These are phyloP conservation scores for Xylariales sp. DNA, from an alignment of 2,329 filamentous ascomycete species.

Conservation along the genomic window DNA sequence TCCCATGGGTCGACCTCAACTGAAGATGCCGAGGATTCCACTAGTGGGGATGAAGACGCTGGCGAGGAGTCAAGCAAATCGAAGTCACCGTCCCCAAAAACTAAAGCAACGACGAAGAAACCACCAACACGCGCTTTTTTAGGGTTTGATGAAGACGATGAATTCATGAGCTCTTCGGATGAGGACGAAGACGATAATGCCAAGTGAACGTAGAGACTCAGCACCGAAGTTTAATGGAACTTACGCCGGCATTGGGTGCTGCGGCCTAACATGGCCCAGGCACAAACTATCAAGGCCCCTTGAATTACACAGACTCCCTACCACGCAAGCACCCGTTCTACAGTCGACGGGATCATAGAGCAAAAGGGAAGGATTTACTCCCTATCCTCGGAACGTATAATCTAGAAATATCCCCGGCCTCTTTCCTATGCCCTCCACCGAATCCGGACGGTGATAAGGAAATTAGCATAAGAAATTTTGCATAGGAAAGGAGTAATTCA, in stretches of 20 bases:
- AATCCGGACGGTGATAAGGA: background rate
- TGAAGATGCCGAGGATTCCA: slow-evolving; percentile 49
- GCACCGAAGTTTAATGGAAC: background rate
- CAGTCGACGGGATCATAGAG: background rate
- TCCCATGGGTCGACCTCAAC: slow-evolving; percentile 61
- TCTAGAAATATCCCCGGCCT: background rate
- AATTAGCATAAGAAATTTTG: background rate
- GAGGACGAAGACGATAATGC: slow-evolving; percentile 58
- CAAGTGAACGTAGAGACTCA: slow-evolving; percentile 21
- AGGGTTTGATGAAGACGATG: slow-evolving; percentile 83
- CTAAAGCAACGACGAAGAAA: slow-evolving; percentile 55
- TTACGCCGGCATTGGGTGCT: background rate
- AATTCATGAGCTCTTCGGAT: slow-evolving; percentile 77
- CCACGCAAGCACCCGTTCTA: background rate
- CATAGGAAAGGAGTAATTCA: background rate
- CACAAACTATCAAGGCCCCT: background rate
- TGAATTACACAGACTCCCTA: background rate
- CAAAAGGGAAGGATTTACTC: background rate
- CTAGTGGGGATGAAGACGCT: slow-evolving; percentile 51
- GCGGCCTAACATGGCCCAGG: background rate
- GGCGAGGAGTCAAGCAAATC: slow-evolving; percentile 56
- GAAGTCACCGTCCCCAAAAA: slow-evolving; percentile 62
- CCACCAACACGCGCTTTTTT: slow-evolving; percentile 66
- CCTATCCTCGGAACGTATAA: background rate
- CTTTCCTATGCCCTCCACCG: background rate